Conservation (phyloP, 1,139 yeast species). For the Pneumocystis sp. region DNA sequence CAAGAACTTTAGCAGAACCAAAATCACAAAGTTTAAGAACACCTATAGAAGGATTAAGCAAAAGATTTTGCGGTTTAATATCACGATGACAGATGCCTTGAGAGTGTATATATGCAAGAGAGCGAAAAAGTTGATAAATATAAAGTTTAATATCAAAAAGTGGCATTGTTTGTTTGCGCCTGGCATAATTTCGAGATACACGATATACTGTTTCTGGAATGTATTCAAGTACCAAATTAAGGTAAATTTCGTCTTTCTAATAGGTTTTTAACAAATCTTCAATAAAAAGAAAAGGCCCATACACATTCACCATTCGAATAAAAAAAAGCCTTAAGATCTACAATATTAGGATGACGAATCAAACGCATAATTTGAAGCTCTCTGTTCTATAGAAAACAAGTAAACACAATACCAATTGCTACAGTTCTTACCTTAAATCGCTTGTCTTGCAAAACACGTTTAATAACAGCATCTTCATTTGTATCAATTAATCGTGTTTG, state of each 20-base stretch:
- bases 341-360: conserved; percentile 73
- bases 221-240: conserved; percentile 77
- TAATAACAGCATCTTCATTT: conserved; percentile 75
- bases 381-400: conserved; percentile 36
- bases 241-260: conserved; percentile 50
- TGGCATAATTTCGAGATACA: conserved; percentile 72
- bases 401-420: background rate
- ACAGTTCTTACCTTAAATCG: conserved; percentile 44
- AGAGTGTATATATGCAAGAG: conserved; percentile 80
- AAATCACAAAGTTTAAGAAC: conserved; percentile 86
- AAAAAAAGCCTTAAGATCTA: conserved; percentile 75
- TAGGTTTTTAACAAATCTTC: background rate
- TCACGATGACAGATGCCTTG: conserved; percentile 93
- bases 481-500: conserved; percentile 52
- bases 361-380: conserved; percentile 92
- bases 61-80: conserved; percentile 86
- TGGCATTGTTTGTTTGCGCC: conserved; percentile 68
- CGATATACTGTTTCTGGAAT: conserved; percentile 91
- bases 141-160: conserved; percentile 74
- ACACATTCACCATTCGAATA: conserved; percentile 53
- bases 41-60: conserved; percentile 68
- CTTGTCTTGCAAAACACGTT: conserved; percentile 85
- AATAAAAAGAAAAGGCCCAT: background rate
- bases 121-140: conserved; percentile 81
- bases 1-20: conserved; percentile 92